Base-by-base conservation (phyloP, 768 basidiomycete genomes). In the Xanthoconium purpureum region DNA sequence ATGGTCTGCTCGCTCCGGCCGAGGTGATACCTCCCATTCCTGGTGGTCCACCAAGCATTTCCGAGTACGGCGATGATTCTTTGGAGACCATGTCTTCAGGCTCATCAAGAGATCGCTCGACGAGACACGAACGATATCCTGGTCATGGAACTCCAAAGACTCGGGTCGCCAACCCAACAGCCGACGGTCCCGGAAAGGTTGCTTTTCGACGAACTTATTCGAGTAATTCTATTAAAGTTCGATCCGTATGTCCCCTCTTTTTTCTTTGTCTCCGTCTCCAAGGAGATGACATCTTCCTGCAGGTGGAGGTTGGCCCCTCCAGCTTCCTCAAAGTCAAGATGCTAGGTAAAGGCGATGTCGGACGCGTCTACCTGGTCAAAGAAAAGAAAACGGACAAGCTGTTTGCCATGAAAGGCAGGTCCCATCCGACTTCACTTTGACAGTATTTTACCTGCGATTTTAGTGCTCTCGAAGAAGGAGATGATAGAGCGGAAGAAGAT, bases 401-500 rank as follows among this genome's bases (percentile, higher is more conserved):
- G 60, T 99, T 87, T 75, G 97, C 97, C 56, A 99, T 99, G 97
- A 99, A 99, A 85, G 95, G 95, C 94, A 78, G 68, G 82, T 71
- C 40, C 54, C 15, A 36, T 60, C 43, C 46, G 47, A 42, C 40
- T 37, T 47, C 47, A 20, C 49, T 12, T 38, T 53, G 54, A 8
- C 29, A 47, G 48, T 52, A 38, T 48, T 56, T 63, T 29, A 62
- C 55, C 35, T 55, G 4, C 75, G 71, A 69, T 74, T 69, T 67
- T 73, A 96, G 97, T 99, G 24, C 79, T 99, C 44, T 97, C 94
- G 49, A 98, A 98, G 79, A 92, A 90, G 79, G 97, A 99, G 79
- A 98, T 99, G 96, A 95, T 99, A 73, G 94, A 96, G 77, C 86
- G 97, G 66, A 97, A 96, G 78, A 99, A 99, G 80, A 96, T 99